Conservation (phyloP, 768 basidiomycete species). For the Lactarius psammicola region DNA sequence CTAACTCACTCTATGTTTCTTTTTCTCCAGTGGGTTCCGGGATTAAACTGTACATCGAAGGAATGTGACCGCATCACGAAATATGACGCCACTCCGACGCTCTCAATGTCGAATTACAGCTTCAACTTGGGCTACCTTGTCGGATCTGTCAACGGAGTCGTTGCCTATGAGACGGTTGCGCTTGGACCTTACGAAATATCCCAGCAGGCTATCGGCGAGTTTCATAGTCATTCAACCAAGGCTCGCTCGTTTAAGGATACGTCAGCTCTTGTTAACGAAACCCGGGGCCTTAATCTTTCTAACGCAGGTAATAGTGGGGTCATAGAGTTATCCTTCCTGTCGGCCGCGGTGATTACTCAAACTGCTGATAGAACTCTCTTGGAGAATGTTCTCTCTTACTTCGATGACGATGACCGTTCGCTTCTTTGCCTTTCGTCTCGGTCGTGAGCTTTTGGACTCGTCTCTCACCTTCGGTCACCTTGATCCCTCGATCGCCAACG, state of each 20-base stretch:
- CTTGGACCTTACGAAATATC: slow-evolving; percentile 44
- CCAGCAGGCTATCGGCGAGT: slow-evolving; percentile 49
- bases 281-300: slow-evolving; percentile 44
- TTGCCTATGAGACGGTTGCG: slow-evolving; percentile 46
- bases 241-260: slow-evolving; percentile 8
- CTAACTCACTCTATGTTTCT: slow-evolving; percentile 11
- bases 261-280: slow-evolving; percentile 46
- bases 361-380: slow-evolving; percentile 47
- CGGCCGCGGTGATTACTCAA: slow-evolving; percentile 45
- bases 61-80: slow-evolving; percentile 44
- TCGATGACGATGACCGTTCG: slow-evolving; percentile 42
- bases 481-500: slow-evolving; percentile 40
- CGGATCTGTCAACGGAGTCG: slow-evolving; percentile 48
- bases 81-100: slow-evolving; percentile 40
- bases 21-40: slow-evolving; percentile 12
- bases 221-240: neutral
- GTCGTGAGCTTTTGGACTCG: slow-evolving; percentile 38
- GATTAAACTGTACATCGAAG: slow-evolving; percentile 36
- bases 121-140: slow-evolving; percentile 53
- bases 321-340: slow-evolving; percentile 52
- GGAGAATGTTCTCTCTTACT: slow-evolving; percentile 46
- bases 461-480: slow-evolving; percentile 54
- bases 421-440: slow-evolving; percentile 54
- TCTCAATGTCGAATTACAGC: slow-evolving; percentile 34
- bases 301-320: slow-evolving; percentile 53